Percentiles rank a stretch among this genome's conserved stretches.
Conservation (phyloP, 2,329 filamentous ascomycete species). For the Sphaerulina vaccinii region DNA sequence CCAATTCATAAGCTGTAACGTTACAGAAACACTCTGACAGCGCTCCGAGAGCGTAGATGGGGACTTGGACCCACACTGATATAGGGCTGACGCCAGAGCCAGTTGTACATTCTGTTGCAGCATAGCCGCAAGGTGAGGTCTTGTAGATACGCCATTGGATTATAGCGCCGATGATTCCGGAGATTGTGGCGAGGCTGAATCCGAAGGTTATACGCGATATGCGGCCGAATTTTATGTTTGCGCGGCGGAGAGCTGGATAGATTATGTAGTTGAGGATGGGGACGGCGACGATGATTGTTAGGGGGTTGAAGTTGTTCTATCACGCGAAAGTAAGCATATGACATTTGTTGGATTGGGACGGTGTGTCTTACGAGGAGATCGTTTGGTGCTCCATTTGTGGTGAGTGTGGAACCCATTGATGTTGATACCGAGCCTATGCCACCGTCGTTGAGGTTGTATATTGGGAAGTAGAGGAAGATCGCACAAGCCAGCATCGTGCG, state of each 20-base stretch:
- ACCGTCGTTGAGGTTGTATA: slow-evolving; percentile 39
- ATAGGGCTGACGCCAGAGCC: slow-evolving; percentile 21
- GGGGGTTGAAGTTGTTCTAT: slow-evolving; percentile 44
- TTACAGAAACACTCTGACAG: slow-evolving; percentile 41
- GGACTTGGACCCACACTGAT: slow-evolving; percentile 28
- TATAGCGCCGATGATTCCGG: slow-evolving; percentile 53
- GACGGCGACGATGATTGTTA: slow-evolving; percentile 46
- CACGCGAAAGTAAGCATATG: too few species aligned
- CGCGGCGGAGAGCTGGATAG: slow-evolving; percentile 44
- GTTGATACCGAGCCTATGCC: slow-evolving; percentile 30
- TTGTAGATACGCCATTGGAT: slow-evolving; percentile 56
- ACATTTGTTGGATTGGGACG: too few species aligned
- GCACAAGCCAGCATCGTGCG: slow-evolving; percentile 64
- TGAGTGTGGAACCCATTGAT: slow-evolving; percentile 27
- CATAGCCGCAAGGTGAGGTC: slow-evolving; percentile 49
- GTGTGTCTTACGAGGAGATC: slow-evolving; percentile 39
- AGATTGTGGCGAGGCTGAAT: slow-evolving; percentile 51
- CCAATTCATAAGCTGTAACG: slow-evolving; percentile 48
- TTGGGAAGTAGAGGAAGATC: slow-evolving; percentile 56
- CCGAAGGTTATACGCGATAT: slow-evolving; percentile 53
- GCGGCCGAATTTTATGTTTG: slow-evolving; percentile 44
- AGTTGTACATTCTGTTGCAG: slow-evolving; percentile 22
- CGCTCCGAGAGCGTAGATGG: slow-evolving; percentile 40
- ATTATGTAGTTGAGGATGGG: slow-evolving; percentile 42
- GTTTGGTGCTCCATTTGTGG: slow-evolving; percentile 42